Conservation (phyloP, 306 rosid genomes). For the Psophocarpus tetragonolobus region DNA sequence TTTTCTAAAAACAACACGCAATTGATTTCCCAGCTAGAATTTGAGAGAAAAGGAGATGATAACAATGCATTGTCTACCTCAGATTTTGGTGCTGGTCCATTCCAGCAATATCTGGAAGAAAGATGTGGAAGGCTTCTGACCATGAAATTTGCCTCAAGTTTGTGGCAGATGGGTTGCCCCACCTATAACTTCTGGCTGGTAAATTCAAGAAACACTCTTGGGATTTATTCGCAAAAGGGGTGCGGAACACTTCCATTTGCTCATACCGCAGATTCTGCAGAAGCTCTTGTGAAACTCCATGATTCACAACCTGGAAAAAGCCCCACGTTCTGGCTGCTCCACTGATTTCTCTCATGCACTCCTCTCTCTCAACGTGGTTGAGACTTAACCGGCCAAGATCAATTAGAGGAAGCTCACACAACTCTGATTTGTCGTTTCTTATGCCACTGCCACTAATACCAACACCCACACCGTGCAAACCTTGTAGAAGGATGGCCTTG, state of each 20-base stretch:
- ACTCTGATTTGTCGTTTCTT: conserved; percentile 20
- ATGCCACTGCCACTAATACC: neutral
- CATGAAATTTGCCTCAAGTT: conserved; percentile 53
- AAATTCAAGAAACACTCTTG: conserved; percentile 42
- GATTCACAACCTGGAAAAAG: conserved; percentile 71
- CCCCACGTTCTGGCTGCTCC: conserved; percentile 70
- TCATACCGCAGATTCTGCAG: conserved; percentile 45
- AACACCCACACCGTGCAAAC: neutral
- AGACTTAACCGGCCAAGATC: conserved; percentile 47
- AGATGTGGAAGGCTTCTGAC: conserved; percentile 72
- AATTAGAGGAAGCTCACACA: conserved; percentile 56
- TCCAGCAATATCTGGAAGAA: conserved; percentile 46
- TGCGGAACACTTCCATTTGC: conserved; percentile 49
- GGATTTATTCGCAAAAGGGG: conserved; percentile 48
- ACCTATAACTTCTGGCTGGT: conserved; percentile 51
- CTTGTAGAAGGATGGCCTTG: conserved; percentile 39
- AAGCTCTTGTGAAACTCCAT: conserved; percentile 53
- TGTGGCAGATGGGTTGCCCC: conserved; percentile 69
- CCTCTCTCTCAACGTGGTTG: conserved; percentile 36
- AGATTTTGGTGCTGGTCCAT: conserved; percentile 42
- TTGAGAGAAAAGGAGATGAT: neutral
- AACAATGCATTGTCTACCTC: conserved; percentile 45
- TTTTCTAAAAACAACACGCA: neutral
- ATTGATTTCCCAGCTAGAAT: neutral
- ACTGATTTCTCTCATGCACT: conserved; percentile 53